These are phyloP conservation scores for Pseudocercospora pini-densiflorae DNA, from an alignment of 2,329 filamentous ascomycete species.

Conservation along the genomic window DNA sequence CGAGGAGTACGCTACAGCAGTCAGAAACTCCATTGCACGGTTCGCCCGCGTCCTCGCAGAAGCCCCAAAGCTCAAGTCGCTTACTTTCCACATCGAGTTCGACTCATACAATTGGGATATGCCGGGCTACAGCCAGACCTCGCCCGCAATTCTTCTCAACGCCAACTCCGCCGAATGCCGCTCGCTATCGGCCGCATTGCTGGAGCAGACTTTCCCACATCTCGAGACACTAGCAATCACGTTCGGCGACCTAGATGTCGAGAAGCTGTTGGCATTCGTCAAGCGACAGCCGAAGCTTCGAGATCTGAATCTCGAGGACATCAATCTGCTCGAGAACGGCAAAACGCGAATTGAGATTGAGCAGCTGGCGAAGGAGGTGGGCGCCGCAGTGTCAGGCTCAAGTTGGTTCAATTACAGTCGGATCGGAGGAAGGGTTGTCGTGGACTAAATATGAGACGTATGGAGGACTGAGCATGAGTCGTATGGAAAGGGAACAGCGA, in stretches of 20 bases:
- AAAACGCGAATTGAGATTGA: background rate
- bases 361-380: background rate
- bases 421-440: too few species aligned
- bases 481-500: too few species aligned
- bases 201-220: background rate
- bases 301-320: background rate
- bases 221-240: background rate
- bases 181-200: background rate
- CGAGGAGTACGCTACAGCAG: background rate
- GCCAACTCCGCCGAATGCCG: background rate
- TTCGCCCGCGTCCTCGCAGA: background rate
- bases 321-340: background rate
- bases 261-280: background rate
- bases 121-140: background rate
- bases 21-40: background rate
- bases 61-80: background rate
- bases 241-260: background rate
- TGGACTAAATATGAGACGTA: too few species aligned
- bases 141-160: background rate
- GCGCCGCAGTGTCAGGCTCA: too few species aligned
- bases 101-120: background rate
- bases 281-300: background rate
- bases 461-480: too few species aligned
- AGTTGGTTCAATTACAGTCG: too few species aligned
- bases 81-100: background rate